A percentile compares a stretch with the other conserved stretches of the same genome.
Conservation (phyloP, 2,329 filamentous ascomycete species). For the Ophiostoma tasmaniense region DNA sequence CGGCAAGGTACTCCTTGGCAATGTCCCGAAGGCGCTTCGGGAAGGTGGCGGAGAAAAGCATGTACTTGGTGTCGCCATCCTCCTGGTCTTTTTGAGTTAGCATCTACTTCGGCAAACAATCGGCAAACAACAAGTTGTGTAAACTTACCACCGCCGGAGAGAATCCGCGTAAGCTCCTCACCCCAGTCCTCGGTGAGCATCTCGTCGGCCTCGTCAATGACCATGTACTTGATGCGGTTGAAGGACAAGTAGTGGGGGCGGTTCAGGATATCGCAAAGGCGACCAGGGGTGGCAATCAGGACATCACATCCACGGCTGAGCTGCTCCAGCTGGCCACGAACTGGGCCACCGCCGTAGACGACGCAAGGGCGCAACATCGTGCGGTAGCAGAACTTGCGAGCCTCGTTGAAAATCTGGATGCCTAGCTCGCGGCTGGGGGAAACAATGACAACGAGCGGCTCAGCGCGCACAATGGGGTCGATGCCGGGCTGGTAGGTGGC, state of each 20-base stretch:
- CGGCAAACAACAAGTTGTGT: background rate
- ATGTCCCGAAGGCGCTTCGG: conserved; percentile 69
- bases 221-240: conserved; percentile 65
- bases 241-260: conserved; percentile 61
- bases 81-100: conserved; percentile 51
- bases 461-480: conserved; percentile 53
- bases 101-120: too few relatives aligned
- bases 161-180: conserved; percentile 63
- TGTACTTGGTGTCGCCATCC: conserved; percentile 56
- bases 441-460: conserved; percentile 81
- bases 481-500: conserved; percentile 42
- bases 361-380: conserved; percentile 91
- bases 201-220: conserved; percentile 94
- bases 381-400: conserved; percentile 85
- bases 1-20: conserved; percentile 65
- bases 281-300: conserved; percentile 79
- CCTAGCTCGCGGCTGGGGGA: conserved; percentile 84
- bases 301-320: conserved; percentile 81
- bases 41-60: conserved; percentile 95
- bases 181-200: conserved; percentile 76
- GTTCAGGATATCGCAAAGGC: conserved; percentile 75
- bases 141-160: conserved; percentile 68
- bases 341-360: conserved; percentile 73
- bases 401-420: conserved; percentile 91
- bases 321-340: conserved; percentile 60